Evolutionary conservation across 2,329 filamentous ascomycete genomes (phyloP).

Genomic region (Fusarium robinianum): DNA sequence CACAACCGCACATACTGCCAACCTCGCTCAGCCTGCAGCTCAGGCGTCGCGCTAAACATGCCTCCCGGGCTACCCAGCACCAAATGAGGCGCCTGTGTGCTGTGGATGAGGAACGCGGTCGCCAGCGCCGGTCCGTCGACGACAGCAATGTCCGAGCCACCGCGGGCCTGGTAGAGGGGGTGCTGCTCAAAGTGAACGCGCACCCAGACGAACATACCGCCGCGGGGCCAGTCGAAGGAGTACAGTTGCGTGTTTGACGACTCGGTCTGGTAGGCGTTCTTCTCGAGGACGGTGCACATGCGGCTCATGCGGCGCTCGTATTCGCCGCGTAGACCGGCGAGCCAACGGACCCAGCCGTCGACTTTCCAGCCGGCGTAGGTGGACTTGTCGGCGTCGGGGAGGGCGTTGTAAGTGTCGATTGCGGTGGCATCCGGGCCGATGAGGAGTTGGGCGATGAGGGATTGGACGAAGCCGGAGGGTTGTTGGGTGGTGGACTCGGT

Average conservation of each 20-base stretch:
- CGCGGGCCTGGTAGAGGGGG: slow-evolving; percentile 60
- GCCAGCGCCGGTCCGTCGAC: slow-evolving; percentile 62
- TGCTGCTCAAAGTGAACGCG: slow-evolving; percentile 72
- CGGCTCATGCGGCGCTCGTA: slow-evolving; percentile 84
- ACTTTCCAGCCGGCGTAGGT: slow-evolving; percentile 70
- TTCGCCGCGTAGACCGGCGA: slow-evolving; percentile 78
- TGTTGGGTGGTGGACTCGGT: slow-evolving; percentile 80
- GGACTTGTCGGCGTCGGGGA: slow-evolving; percentile 54
- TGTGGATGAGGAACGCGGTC: slow-evolving; percentile 70
- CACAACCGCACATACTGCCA: slow-evolving; percentile 79
- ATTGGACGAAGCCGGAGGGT: slow-evolving; percentile 87
- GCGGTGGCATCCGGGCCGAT: slow-evolving; percentile 65
- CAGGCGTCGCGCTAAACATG: slow-evolving; percentile 72
- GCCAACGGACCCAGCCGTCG: slow-evolving; percentile 89
- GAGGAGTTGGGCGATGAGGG: slow-evolving; percentile 76
- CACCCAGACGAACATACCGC: slow-evolving; percentile 93
- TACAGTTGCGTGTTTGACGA: slow-evolving; percentile 73
- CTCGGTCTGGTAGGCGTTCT: slow-evolving; percentile 67
- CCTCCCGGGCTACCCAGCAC: slow-evolving; percentile 72
- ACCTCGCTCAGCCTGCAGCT: slow-evolving; percentile 60
- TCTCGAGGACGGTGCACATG: slow-evolving; percentile 77
- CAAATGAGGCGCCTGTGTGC: slow-evolving; percentile 70
- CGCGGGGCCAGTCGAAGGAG: slow-evolving; percentile 78
- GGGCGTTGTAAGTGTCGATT: slow-evolving; percentile 48
- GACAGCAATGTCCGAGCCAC: slow-evolving; percentile 41